Base-by-base conservation (phyloP, 805 yeast genomes). In the Brettanomyces sp. region DNA sequence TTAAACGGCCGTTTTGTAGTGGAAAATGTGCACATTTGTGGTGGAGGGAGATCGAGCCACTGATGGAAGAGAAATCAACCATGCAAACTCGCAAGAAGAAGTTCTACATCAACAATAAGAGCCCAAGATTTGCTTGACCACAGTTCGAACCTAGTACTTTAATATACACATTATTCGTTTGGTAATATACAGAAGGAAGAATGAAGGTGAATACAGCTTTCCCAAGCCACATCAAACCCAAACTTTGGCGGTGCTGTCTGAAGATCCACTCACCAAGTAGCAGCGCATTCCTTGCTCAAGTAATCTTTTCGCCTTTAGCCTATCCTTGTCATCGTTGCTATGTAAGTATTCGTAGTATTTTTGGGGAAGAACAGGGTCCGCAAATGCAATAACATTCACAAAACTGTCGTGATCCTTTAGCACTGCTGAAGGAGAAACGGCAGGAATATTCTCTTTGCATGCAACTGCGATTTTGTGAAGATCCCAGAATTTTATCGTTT, bases 401-500 rank as follows among this genome's bases (percentile, higher is more conserved):
- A 89, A 90, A 25, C 85, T 89, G n/a, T 77, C 80, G 60, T 88
- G 95, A 0, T 76, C 80, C 3, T 58, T 60, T 41, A 87, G 67
- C 1, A 77, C 52, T 9, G 43, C 47, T 6, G 51, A 42, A 23
- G 52, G 52, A 13, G 39, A 14, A 13, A 52, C 35, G 66, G 11
- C 73, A 66, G 25, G 54, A 56, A 39, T 44, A 46, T 44, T 52
- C 7, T 22, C 59, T 32, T 14, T 22, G 14, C 23, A 14, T 18
- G 14, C 41, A n/a, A 23, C 25, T 28, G 8, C 28, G 47, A 43
- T 23, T 47, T 46, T 23, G 49, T 62, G 38, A 69, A 82, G 59
- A 67, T 89, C 91, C 97, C 97, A 90, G 18, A 86, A 64, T 47
- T 79, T 74, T 33, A 90, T 73, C 1, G 80, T 68, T 51, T 80